Evolutionary conservation across 2,329 filamentous ascomycete species (phyloP).

Genomic region (Exophiala aquamarina): DNA sequence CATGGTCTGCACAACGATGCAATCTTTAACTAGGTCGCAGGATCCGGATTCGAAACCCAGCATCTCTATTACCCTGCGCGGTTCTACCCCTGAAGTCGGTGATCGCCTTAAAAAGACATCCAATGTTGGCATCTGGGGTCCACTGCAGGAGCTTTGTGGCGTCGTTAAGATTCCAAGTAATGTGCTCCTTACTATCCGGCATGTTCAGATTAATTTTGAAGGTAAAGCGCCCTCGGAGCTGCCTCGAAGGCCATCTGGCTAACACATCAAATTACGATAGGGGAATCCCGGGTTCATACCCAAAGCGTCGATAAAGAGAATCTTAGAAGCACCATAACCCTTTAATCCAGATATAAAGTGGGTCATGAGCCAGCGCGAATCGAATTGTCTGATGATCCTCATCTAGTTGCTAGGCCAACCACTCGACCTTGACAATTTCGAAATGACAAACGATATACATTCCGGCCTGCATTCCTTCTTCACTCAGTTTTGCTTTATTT

Average conservation of each 20-base stretch:
- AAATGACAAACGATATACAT: neutral
- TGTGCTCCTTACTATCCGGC: neutral
- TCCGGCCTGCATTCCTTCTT: neutral
- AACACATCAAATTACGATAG: conserved; percentile 1
- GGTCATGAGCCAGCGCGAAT: neutral
- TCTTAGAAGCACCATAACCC: neutral
- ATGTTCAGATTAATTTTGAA: neutral
- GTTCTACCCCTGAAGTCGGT: neutral
- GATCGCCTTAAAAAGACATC: neutral
- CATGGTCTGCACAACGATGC: neutral
- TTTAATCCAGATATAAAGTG: neutral
- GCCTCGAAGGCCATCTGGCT: neutral
- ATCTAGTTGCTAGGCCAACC: neutral
- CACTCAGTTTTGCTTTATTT: conserved; percentile 4
- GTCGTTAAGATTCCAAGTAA: neutral
- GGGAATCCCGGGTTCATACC: neutral
- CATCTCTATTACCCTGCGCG: neutral
- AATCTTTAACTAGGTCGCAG: neutral
- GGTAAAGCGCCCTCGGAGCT: neutral
- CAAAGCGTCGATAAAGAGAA: neutral
- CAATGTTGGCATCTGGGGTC: neutral
- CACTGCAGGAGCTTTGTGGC: neutral
- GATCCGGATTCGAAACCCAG: neutral
- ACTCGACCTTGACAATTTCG: conserved; percentile 1
- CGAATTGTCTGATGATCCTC: neutral